These are phyloP conservation scores for Gastrolobium villosum DNA, from an alignment of 306 rosid species.

Conservation along the genomic window DNA sequence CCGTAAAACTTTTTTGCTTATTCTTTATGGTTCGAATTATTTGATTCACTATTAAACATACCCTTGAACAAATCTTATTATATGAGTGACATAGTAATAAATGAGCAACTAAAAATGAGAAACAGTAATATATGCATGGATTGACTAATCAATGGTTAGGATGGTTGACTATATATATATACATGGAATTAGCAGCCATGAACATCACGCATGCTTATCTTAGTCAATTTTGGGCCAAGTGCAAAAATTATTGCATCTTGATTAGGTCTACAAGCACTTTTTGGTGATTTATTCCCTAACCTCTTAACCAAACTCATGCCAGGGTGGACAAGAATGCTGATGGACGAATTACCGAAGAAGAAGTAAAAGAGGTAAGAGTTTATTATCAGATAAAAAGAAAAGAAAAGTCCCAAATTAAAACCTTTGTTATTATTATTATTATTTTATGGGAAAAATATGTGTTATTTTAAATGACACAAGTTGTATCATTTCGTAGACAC, in stretches of 20 bases:
- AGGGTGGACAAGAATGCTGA: conserved; percentile 98
- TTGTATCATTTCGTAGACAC: too few relatives aligned
- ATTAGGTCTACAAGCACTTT: conserved; percentile 35
- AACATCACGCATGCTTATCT: background rate
- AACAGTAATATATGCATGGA: background rate
- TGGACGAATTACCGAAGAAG: conserved; percentile 81
- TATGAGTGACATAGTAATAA: background rate
- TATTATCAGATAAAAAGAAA: background rate
- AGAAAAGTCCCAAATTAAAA: background rate
- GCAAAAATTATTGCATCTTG: background rate
- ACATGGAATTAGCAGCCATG: conserved; percentile 3
- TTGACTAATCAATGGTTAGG: conserved; percentile 13
- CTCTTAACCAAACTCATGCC: conserved; percentile 36
- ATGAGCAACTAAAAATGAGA: background rate
- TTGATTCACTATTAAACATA: conserved; percentile 13
- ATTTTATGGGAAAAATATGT: background rate
- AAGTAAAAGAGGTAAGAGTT: conserved; percentile 78
- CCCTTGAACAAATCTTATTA: background rate
- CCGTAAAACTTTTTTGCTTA: background rate
- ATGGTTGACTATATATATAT: conserved; percentile 19
- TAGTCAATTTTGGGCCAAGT: conserved; percentile 12
- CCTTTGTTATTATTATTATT: background rate
- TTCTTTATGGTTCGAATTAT: background rate
- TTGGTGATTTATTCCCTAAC: background rate
- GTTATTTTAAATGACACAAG: too few relatives aligned